A percentile compares a stretch with the other conserved stretches of the same genome.
These are phyloP conservation scores for Golovinomyces cichoracearum DNA, from an alignment of 2,329 filamentous ascomycete species.

Conservation along the genomic window DNA sequence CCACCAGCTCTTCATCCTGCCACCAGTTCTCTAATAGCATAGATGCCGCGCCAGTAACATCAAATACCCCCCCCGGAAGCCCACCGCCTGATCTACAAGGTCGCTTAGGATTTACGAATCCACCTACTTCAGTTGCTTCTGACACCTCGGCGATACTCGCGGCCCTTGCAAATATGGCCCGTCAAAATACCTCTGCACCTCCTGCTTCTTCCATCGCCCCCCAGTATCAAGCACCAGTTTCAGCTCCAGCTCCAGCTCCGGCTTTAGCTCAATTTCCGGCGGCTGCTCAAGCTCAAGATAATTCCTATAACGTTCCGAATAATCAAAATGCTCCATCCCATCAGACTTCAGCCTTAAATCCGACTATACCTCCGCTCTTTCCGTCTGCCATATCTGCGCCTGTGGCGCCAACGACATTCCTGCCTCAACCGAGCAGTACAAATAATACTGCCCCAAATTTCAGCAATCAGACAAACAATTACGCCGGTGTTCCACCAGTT, in stretches of 20 bases:
- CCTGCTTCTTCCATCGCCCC: conserved; percentile 6
- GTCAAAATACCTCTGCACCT: conserved; percentile 35
- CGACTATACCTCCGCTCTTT: conserved; percentile 16
- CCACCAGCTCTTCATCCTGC: conserved; percentile 9
- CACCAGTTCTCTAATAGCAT: conserved; percentile 19
- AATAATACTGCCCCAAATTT: conserved; percentile 18
- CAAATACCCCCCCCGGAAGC: conserved; percentile 45
- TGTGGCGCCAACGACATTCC: conserved; percentile 14
- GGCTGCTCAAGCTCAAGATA: conserved; percentile 13
- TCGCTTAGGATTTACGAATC: conserved; percentile 15
- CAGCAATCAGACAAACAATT: conserved; percentile 16
- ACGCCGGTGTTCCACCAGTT: conserved; percentile 14
- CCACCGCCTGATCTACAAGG: conserved; percentile 17
- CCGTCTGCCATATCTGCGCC: conserved; percentile 34
- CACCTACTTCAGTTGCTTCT: conserved; percentile 19
- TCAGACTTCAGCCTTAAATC: conserved; percentile 10
- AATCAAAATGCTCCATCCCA: conserved; percentile 19
- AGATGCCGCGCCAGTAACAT: conserved; percentile 25
- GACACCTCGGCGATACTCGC: conserved; percentile 45
- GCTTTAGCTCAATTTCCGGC: conserved; percentile 18
- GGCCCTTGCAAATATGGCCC: conserved; percentile 55
- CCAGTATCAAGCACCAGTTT: background rate
- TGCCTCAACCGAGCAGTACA: conserved; percentile 10
- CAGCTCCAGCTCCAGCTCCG: background rate
- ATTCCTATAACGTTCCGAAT: conserved; percentile 22